Evolutionary conservation across 768 basidiomycete species (phyloP).

Genomic region (Cyathus striatus): DNA sequence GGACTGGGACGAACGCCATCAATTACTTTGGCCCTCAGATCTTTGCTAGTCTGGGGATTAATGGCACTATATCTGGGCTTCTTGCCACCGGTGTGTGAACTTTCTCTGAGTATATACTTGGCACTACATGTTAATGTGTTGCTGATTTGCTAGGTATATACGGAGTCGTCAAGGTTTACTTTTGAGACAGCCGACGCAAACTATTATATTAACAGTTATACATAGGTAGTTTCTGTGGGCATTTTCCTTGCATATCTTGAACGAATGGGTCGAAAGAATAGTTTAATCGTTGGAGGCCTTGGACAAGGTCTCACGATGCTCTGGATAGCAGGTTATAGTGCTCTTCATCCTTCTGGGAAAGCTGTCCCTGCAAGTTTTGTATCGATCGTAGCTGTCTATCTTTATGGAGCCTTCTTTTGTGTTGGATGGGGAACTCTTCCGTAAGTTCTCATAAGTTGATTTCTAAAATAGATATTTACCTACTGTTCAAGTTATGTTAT

Average conservation of each 20-base stretch:
- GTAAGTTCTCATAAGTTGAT: slow-evolving; percentile 18
- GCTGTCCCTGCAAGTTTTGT: slow-evolving; percentile 34
- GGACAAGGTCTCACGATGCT: slow-evolving; percentile 44
- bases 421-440: slow-evolving; percentile 34
- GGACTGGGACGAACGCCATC: slow-evolving; percentile 51
- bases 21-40: slow-evolving; percentile 52
- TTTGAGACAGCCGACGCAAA: background rate
- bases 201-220: no score
- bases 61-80: slow-evolving; percentile 33
- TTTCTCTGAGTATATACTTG: no score
- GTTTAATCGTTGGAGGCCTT: slow-evolving; percentile 42
- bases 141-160: no score
- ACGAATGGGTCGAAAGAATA: slow-evolving; percentile 40
- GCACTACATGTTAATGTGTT: no score
- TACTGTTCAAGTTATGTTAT: slow-evolving; percentile 26
- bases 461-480: background rate
- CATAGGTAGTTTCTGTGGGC: slow-evolving; percentile 37
- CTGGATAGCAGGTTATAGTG: slow-evolving; percentile 39
- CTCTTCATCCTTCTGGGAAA: slow-evolving; percentile 22
- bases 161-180: slow-evolving; percentile 25
- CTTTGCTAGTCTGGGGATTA: slow-evolving; percentile 43
- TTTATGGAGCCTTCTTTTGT: slow-evolving; percentile 43
- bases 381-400: slow-evolving; percentile 39
- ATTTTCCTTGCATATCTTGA: slow-evolving; percentile 38
- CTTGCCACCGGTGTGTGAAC: no score